A percentile compares a stretch with the other conserved stretches of the same genome.
These are phyloP conservation scores for Sordariomycetes sp. DNA, from an alignment of 2,329 filamentous ascomycete genomes.

Conservation along the genomic window DNA sequence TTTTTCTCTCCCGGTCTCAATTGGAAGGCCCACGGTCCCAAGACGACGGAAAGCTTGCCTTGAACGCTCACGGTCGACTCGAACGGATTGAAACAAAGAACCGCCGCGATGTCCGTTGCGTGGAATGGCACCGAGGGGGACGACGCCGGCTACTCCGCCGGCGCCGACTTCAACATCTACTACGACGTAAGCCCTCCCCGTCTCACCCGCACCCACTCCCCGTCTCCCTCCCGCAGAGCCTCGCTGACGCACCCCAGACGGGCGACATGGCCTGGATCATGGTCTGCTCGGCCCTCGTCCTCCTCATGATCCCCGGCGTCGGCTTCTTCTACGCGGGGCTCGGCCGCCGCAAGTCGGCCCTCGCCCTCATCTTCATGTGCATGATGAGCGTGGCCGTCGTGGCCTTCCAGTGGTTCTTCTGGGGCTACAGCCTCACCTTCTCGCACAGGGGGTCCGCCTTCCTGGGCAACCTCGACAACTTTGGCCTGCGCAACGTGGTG, in stretches of 20 bases:
- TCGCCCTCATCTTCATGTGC: conserved; percentile 77
- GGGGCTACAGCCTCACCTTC: conserved; percentile 82
- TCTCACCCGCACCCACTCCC: neutral
- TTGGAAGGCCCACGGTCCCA: no score
- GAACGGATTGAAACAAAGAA: no score
- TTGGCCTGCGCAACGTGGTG: conserved; percentile 70
- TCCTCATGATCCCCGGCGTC: conserved; percentile 89
- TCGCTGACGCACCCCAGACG: conserved; percentile 32
- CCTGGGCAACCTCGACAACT: conserved; percentile 71
- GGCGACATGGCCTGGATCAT: conserved; percentile 80
- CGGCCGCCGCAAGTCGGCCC: conserved; percentile 76
- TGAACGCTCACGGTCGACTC: no score
- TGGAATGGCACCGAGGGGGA: conserved; percentile 44
- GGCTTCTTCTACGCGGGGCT: conserved; percentile 93
- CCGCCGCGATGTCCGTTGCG: conserved; percentile 19
- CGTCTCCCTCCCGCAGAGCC: conserved; percentile 1
- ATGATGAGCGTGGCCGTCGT: conserved; percentile 72
- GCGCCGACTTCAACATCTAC: conserved; percentile 67
- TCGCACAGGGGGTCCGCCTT: conserved; percentile 68
- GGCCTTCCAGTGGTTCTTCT: conserved; percentile 92
- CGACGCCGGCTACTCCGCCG: conserved; percentile 38
- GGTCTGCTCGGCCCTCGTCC: conserved; percentile 64
- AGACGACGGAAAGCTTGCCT: no score
- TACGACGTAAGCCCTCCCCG: conserved; percentile 52
- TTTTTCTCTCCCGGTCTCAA: no score